phyloP scores from a whole-genome alignment of 2,329 filamentous ascomycete genomes.

The Calonectria pseudoreteaudii region DNA sequence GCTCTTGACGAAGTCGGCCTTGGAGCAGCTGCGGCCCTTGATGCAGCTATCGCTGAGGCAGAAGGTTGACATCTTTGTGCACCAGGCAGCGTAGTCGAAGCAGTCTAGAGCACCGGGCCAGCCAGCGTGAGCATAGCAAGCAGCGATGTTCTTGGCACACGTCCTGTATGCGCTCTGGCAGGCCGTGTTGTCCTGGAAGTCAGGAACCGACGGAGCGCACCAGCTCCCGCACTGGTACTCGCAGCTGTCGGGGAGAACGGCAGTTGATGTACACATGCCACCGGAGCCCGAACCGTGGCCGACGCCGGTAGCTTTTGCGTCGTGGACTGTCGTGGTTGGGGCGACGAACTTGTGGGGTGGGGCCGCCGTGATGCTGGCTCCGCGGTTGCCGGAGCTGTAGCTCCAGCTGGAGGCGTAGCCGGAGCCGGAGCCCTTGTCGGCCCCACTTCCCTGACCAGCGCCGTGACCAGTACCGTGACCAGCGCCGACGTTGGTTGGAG shows the following conservation, averaged over 20 bases:
- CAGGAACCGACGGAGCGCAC: conserved; percentile 63
- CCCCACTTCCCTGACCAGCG: neutral
- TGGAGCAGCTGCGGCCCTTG: conserved; percentile 49
- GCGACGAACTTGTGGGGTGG: neutral
- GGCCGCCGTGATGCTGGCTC: neutral
- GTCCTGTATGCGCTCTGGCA: conserved; percentile 58
- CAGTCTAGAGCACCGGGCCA: conserved; percentile 63
- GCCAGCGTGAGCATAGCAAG: conserved; percentile 64
- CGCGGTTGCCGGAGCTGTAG: neutral
- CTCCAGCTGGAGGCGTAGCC: too few species aligned
- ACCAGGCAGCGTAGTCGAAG: conserved; percentile 64
- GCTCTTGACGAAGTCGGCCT: conserved; percentile 57
- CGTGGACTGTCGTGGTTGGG: neutral
- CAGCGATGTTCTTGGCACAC: conserved; percentile 59
- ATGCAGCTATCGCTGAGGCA: conserved; percentile 46
- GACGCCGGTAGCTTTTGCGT: neutral
- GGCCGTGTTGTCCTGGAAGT: conserved; percentile 55
- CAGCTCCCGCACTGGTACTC: conserved; percentile 68
- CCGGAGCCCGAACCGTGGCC: conserved; percentile 33
- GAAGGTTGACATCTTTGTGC: conserved; percentile 57
- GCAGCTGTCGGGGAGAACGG: conserved; percentile 58
- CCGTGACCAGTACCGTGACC: too few species aligned
- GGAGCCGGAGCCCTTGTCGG: neutral
- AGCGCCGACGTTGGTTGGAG: neutral
- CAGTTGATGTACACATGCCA: conserved; percentile 61